phyloP scores from a whole-genome alignment of 2,329 filamentous ascomycete genomes.

The Apiospora hydei region DNA sequence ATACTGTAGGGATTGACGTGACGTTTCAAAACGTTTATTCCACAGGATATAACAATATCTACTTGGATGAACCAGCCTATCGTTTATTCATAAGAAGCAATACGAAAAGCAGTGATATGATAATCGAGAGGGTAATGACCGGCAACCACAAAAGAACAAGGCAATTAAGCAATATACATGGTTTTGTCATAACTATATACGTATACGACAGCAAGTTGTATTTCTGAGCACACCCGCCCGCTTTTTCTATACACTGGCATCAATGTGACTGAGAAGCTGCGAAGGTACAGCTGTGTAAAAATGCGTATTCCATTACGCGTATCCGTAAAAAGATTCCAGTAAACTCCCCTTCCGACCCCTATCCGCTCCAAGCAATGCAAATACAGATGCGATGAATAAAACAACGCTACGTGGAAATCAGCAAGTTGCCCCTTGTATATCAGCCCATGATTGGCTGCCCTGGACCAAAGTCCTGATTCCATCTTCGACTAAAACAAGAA shows the following conservation, averaged over 20 bases:
- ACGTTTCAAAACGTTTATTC: too few relatives aligned
- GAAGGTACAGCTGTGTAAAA: not conserved
- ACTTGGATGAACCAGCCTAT: too few relatives aligned
- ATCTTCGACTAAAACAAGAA: not conserved
- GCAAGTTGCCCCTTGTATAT: not conserved
- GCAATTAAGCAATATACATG: not conserved
- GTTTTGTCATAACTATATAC: not conserved
- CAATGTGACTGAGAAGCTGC: not conserved
- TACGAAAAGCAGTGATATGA: too few relatives aligned
- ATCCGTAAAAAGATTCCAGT: not conserved
- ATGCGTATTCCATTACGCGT: not conserved
- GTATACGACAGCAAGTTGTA: not conserved
- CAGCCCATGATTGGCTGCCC: not conserved
- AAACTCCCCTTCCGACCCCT: conserved; percentile 4
- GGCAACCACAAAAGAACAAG: too few relatives aligned
- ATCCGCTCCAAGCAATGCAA: conserved; percentile 14
- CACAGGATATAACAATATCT: too few relatives aligned
- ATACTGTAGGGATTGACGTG: too few relatives aligned
- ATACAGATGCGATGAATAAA: not conserved
- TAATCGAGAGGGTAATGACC: too few relatives aligned
- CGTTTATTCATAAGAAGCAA: too few relatives aligned
- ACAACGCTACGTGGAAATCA: conserved; percentile 4
- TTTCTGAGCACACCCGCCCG: not conserved
- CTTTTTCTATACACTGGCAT: conserved; percentile 3
- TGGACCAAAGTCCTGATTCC: not conserved